A percentile compares a stretch with the other conserved stretches of the same genome.
Evolutionary conservation across 2,329 filamentous ascomycete species (phyloP).

Genomic region (Acephala macrosclerotiorum): DNA sequence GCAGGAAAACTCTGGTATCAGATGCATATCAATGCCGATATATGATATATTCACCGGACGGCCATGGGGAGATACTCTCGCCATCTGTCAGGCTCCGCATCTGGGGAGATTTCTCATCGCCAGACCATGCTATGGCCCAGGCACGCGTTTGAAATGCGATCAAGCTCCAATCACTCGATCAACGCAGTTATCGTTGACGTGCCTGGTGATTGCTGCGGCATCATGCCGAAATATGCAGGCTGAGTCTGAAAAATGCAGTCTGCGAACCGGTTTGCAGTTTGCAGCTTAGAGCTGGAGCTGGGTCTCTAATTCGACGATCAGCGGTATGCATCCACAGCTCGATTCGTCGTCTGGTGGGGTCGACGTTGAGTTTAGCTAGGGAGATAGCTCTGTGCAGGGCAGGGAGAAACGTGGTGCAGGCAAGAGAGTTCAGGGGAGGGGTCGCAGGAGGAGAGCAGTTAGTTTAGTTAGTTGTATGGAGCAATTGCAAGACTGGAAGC

Average conservation of each 20-base stretch:
- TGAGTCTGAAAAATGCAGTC: conserved; percentile 19
- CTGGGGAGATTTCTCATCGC: conserved; percentile 19
- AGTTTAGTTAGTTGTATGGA: background rate
- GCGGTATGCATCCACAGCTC: background rate
- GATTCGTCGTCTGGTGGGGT: conserved; percentile 9
- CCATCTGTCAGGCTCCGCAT: conserved; percentile 22
- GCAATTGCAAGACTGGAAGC: background rate
- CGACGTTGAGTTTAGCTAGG: conserved; percentile 3
- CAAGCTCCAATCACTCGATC: conserved; percentile 24
- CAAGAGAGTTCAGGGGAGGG: background rate
- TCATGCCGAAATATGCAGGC: conserved; percentile 35
- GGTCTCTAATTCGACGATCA: conserved; percentile 1
- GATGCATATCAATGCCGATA: conserved; percentile 24
- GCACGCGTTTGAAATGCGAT: conserved; percentile 19
- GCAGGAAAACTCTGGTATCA: conserved; percentile 25
- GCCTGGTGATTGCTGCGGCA: conserved; percentile 20
- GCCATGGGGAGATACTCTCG: background rate
- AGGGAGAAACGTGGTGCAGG: background rate
- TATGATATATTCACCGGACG: conserved; percentile 11
- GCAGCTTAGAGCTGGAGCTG: background rate
- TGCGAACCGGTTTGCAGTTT: conserved; percentile 10
- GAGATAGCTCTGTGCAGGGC: background rate
- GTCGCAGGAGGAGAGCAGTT: background rate
- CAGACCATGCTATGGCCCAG: conserved; percentile 26
- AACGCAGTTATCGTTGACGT: conserved; percentile 13